phyloP scores from a whole-genome alignment of 768 basidiomycete genomes.

The Rhodotorula toruloides region DNA sequence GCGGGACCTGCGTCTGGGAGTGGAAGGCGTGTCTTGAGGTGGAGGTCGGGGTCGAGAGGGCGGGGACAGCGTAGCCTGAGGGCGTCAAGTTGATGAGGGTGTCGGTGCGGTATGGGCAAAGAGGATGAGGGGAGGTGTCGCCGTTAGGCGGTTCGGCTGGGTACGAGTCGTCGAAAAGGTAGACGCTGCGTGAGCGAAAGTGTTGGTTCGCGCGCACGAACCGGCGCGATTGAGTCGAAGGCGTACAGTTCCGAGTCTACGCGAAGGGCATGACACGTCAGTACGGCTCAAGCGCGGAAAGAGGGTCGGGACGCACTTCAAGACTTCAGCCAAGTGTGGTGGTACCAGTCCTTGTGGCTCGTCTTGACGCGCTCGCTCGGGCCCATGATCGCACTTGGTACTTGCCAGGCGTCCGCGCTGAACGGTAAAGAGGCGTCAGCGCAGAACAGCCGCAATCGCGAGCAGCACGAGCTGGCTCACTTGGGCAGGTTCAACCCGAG shows the following conservation, averaged over 20 bases:
- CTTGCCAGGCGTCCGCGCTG: not conserved
- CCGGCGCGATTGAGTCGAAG: not conserved
- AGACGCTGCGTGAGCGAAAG: not conserved
- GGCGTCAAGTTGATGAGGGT: not conserved
- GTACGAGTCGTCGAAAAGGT: slow-evolving; percentile 28
- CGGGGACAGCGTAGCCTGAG: not conserved
- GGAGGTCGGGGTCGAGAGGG: no score
- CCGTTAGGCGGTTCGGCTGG: not conserved
- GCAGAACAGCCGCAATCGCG: no score
- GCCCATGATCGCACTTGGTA: not conserved
- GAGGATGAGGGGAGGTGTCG: not conserved
- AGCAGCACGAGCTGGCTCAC: not conserved
- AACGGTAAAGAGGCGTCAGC: no score
- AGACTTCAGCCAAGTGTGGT: not conserved
- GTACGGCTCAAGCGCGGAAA: not conserved
- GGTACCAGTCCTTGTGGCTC: not conserved
- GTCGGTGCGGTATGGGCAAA: not conserved
- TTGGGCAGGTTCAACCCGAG: not conserved
- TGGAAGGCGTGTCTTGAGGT: not conserved
- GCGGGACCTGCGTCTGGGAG: not conserved
- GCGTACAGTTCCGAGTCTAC: not conserved
- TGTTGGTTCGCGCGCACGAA: not conserved
- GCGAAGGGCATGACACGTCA: no score
- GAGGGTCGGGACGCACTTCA: not conserved
- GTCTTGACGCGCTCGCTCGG: slow-evolving; percentile 25